These are phyloP conservation scores for Lasiodiplodia theobromae DNA, from an alignment of 2,329 filamentous ascomycete genomes.

Conservation along the genomic window DNA sequence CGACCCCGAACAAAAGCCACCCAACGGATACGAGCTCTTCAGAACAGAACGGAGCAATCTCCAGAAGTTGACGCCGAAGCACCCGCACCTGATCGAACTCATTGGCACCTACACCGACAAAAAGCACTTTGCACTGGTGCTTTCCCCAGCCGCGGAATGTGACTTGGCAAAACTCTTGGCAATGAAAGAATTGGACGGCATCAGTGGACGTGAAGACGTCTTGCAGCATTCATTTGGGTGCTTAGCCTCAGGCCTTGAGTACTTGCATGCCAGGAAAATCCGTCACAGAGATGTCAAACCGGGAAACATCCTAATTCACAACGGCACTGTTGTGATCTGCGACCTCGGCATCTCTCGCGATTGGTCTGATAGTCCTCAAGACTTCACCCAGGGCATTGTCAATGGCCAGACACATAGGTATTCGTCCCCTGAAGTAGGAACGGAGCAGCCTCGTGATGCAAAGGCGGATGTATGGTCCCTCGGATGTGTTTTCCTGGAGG, in stretches of 20 bases:
- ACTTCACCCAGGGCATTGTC: not conserved
- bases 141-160: not conserved
- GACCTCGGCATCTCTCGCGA: not conserved
- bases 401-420: not conserved
- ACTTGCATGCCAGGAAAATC: not conserved
- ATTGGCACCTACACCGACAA: conserved; percentile 1
- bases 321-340: not conserved
- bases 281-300: conserved; percentile 8
- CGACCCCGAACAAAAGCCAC: not conserved
- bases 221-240: not conserved
- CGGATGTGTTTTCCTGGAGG: not conserved
- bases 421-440: not conserved
- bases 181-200: too few species aligned
- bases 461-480: not conserved
- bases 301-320: not conserved
- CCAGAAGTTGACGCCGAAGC: not conserved
- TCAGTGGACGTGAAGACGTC: not conserved
- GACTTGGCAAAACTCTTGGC: not conserved
- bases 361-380: not conserved
- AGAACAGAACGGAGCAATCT: not conserved
- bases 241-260: not conserved
- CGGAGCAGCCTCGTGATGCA: not conserved
- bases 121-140: not conserved
- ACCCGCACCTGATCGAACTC: not conserved
- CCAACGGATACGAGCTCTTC: not conserved